These are phyloP conservation scores for Xylariaceae sp. DNA, from an alignment of 2,329 filamentous ascomycete species.

Conservation along the genomic window DNA sequence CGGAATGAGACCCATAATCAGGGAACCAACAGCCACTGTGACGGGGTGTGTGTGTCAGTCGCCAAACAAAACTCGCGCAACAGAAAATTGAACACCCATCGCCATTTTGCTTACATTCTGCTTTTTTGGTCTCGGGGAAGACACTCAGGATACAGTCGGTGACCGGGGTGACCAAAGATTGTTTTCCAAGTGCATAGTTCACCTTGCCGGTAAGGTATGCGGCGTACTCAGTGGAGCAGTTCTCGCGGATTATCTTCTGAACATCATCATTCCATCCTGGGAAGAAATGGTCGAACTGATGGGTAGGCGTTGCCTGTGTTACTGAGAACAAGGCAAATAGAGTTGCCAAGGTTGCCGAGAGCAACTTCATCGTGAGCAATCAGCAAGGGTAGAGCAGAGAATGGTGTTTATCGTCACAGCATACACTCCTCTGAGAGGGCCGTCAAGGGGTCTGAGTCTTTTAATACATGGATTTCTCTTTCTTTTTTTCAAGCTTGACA, in stretches of 20 bases:
- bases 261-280: slow-evolving; percentile 13
- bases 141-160: slow-evolving; percentile 18
- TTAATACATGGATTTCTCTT: no score
- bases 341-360: slow-evolving; percentile 10
- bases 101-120: slow-evolving; percentile 16
- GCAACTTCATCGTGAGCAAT: slow-evolving; percentile 10
- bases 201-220: slow-evolving; percentile 14
- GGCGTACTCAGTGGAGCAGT: slow-evolving; percentile 13
- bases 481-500: no score
- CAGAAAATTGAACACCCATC: no score
- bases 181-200: slow-evolving; percentile 1
- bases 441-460: no score
- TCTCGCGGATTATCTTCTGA: slow-evolving; percentile 11
- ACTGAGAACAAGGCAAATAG: slow-evolving; percentile 2
- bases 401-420: no score
- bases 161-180: slow-evolving; percentile 15
- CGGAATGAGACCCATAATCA: slow-evolving; percentile 20
- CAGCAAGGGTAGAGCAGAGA: background rate
- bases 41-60: background rate
- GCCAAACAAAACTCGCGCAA: no score
- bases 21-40: slow-evolving; percentile 17
- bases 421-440: no score
- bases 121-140: slow-evolving; percentile 19
- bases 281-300: slow-evolving; percentile 17
- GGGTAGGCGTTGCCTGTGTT: slow-evolving; percentile 10